These are phyloP conservation scores for Microbotryum saponariae DNA, from an alignment of 1,284 basidiomycete species.

Conservation along the genomic window DNA sequence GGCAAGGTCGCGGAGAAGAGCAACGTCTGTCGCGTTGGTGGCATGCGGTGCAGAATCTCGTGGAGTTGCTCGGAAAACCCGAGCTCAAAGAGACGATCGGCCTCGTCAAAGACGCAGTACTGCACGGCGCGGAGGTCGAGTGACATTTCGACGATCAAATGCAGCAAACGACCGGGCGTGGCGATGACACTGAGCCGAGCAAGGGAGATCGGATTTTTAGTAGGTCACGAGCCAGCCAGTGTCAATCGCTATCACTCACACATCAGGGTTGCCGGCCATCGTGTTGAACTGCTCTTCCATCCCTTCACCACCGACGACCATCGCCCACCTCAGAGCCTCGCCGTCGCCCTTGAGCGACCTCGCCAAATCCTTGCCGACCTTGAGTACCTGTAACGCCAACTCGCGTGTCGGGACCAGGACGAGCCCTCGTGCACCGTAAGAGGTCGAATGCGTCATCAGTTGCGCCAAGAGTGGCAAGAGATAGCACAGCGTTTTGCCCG, in stretches of 20 bases:
- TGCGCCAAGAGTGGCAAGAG: constrained; percentile 86
- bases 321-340: constrained; percentile 76
- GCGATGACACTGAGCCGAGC: constrained; percentile 67
- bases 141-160: constrained; percentile 95
- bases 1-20: constrained; percentile 95
- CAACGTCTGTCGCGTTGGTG: constrained; percentile 76
- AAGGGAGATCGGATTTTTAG: background rate
- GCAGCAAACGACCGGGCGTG: constrained; percentile 92
- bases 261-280: constrained; percentile 87
- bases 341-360: constrained; percentile 51
- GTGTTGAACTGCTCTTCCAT: constrained; percentile 95
- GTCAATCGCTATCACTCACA: constrained; percentile 53
- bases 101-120: constrained; percentile 95
- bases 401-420: constrained; percentile 90
- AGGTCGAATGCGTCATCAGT: constrained; percentile 66
- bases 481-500: constrained; percentile 95
- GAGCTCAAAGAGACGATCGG: constrained; percentile 87
- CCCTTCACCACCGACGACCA: constrained; percentile 92
- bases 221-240: constrained; percentile 2
- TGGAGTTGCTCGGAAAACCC: constrained; percentile 87
- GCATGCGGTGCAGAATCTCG: constrained; percentile 83
- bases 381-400: constrained; percentile 85
- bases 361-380: constrained; percentile 87
- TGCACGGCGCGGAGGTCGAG: constrained; percentile 80
- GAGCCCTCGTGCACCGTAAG: constrained; percentile 78